A percentile compares a stretch with the other conserved stretches of the same genome.
These are phyloP conservation scores for Penicillium cataractarum DNA, from an alignment of 495 filamentous ascomycete genomes.

Conservation along the genomic window DNA sequence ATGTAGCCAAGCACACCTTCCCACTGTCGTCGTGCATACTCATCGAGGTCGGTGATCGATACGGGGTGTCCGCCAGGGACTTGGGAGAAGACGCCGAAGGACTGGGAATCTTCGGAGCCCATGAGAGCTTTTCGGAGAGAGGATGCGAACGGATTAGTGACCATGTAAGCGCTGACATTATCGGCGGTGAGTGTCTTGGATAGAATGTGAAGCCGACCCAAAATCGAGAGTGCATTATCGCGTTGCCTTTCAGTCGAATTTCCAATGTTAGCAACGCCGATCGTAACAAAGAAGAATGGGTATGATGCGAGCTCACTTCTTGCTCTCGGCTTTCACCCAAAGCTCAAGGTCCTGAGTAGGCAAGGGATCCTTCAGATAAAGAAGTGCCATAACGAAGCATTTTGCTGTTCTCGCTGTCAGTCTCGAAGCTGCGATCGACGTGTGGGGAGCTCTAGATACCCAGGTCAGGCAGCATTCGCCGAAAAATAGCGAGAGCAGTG, in stretches of 20 bases:
- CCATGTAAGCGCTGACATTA: conserved; percentile 64
- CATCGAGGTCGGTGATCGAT: conserved; percentile 73
- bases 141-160: conserved; percentile 73
- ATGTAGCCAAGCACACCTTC: conserved; percentile 95
- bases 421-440: conserved; percentile 8
- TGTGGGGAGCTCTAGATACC: conserved; percentile 56
- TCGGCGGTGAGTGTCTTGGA: conserved; percentile 60
- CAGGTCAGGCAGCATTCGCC: conserved; percentile 92
- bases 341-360: conserved; percentile 74
- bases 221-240: conserved; percentile 78
- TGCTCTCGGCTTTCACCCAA: conserved; percentile 78
- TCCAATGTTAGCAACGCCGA: conserved; percentile 7
- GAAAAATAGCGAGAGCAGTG: conserved; percentile 91
- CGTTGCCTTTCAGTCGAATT: conserved; percentile 57
- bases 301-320: conserved; percentile 49
- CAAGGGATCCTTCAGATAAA: conserved; percentile 82
- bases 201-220: conserved; percentile 83
- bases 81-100: conserved; percentile 82
- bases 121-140: conserved; percentile 83
- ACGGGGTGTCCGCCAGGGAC: conserved; percentile 60
- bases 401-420: conserved; percentile 66
- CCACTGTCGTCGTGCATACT: conserved; percentile 87
- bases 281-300: neutral
- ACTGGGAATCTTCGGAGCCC: conserved; percentile 80
- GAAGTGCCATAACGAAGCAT: conserved; percentile 89